Evolutionary conservation across 108 stramenopile species (phyloP), one percentile per base, ranked within the genome.

Genomic region (Licmophora abbreviata): DNA sequence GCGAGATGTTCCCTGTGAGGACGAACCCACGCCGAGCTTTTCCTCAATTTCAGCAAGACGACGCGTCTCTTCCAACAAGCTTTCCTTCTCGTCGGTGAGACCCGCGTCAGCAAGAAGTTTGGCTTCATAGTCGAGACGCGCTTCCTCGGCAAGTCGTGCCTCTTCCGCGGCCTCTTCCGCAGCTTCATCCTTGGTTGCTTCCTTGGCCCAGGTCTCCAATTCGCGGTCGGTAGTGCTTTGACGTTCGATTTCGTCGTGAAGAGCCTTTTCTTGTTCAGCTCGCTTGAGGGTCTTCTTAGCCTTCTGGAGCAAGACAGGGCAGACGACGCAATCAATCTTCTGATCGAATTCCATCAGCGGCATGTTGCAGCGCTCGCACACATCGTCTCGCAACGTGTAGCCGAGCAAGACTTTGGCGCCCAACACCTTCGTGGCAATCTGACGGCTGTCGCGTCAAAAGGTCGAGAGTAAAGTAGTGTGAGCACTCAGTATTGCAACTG

Each of bases 391-490:
- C 42, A 79, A 45, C n/a, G 59, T 44, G 32, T 64, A 72, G 29
- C 77, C 77, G 33, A 71, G 65, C 11, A 79, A 20, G 66, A 79
- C 67, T 35, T 74, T 79, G 31, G 69, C 69, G 28, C 73, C 72
- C 33, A 79, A 56, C 9, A 74, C 66, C 44, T 79, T 79, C 29
- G 77, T 79, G 5, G 77, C 77, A 43, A 79, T 67, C n/a, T n/a
- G n/a, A n/a, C n/a, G n/a, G n/a, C n/a, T n/a, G n/a, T n/a, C n/a
- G n/a, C n/a, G n/a, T n/a, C n/a, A n/a, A n/a, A n/a, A n/a, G n/a
- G n/a, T n/a, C n/a, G n/a, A n/a, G n/a, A n/a, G n/a, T n/a, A n/a
- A n/a, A n/a, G n/a, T n/a, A n/a, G n/a, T n/a, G n/a, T n/a, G n/a
- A n/a, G n/a, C n/a, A n/a, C n/a, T n/a, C n/a, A n/a, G n/a, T n/a